Conservation (phyloP, 768 basidiomycete species). For the Agrocybe chaxingu region DNA sequence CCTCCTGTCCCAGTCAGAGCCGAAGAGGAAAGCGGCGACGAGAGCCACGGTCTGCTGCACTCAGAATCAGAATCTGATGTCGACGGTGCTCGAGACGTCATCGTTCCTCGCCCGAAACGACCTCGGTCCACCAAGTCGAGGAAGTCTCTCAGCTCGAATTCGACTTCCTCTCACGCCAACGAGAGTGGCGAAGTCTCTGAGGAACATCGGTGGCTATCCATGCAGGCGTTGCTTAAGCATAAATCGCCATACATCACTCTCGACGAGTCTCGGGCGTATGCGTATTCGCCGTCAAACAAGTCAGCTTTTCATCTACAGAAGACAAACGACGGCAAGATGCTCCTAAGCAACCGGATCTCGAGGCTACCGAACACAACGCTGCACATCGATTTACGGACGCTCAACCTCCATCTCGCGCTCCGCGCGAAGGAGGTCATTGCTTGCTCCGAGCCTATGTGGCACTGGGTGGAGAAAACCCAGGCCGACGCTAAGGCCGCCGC, state of each 20-base stretch:
- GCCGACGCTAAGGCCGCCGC: constrained; percentile 13
- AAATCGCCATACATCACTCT: constrained; percentile 44
- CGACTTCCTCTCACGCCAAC: constrained; percentile 8
- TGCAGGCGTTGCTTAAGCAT: constrained; percentile 32
- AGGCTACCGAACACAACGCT: constrained; percentile 53
- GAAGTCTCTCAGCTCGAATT: constrained; percentile 17
- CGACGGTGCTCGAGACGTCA: constrained; percentile 34
- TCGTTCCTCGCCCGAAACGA: constrained; percentile 25
- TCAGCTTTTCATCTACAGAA: constrained; percentile 20
- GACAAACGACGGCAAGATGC: constrained; percentile 11
- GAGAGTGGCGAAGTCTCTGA: constrained; percentile 16
- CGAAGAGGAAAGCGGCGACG: constrained; percentile 10
- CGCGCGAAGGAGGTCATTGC: constrained; percentile 64
- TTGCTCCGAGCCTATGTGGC: constrained; percentile 80
- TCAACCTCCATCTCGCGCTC: constrained; percentile 63
- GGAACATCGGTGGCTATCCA: constrained; percentile 31
- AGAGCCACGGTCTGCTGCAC: constrained; percentile 1
- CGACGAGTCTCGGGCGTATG: constrained; percentile 41
- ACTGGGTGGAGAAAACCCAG: constrained; percentile 60
- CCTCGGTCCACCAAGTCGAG: constrained; percentile 17
- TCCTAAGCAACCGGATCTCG: constrained; percentile 20
- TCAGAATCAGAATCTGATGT: constrained; percentile 26
- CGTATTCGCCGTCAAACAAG: constrained; percentile 38
- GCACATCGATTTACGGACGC: constrained; percentile 51
- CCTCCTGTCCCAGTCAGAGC: constrained; percentile 34